A percentile compares a stretch with the other conserved stretches of the same genome.
Conservation (phyloP, 2,329 filamentous ascomycete species). For the Hortaea werneckii region DNA sequence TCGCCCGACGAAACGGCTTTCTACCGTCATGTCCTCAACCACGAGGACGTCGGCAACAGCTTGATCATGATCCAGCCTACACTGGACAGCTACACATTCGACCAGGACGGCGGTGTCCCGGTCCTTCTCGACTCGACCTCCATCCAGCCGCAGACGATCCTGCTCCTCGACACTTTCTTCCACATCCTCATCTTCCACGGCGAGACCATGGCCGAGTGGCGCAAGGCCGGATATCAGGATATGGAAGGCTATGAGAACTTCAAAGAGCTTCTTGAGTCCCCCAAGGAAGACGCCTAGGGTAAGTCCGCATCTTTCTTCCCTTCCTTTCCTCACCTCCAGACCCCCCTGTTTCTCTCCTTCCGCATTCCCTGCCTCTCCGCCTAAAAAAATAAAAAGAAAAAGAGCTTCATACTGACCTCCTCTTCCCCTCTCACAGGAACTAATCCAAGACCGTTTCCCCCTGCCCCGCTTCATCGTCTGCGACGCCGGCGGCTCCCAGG, state of each 20-base stretch:
- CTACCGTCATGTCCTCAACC: slow-evolving; percentile 91
- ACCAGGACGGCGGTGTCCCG: slow-evolving; percentile 83
- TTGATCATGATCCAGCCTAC: slow-evolving; percentile 99
- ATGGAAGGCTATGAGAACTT: slow-evolving; percentile 99
- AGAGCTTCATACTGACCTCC: slow-evolving; percentile 3
- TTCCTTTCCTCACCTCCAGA: neutral
- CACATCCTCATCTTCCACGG: slow-evolving; percentile 99
- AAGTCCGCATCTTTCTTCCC: slow-evolving; percentile 29
- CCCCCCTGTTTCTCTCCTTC: neutral
- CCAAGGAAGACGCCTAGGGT: slow-evolving; percentile 94
- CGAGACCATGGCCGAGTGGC: slow-evolving; percentile 95
- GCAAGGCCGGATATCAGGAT: slow-evolving; percentile 94
- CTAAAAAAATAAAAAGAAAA: neutral
- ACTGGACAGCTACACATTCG: slow-evolving; percentile 91
- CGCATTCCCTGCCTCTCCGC: neutral
- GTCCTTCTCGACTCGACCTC: slow-evolving; percentile 95
- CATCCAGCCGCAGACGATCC: slow-evolving; percentile 86
- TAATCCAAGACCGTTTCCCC: slow-evolving; percentile 96
- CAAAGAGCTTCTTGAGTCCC: slow-evolving; percentile 72
- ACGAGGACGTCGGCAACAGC: slow-evolving; percentile 94
- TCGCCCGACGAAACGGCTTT: slow-evolving; percentile 99
- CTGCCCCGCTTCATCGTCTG: slow-evolving; percentile 97
- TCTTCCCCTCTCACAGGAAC: slow-evolving; percentile 50
- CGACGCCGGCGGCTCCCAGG: slow-evolving; percentile 95
- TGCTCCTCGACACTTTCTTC: slow-evolving; percentile 97